Conservation (phyloP, 345 rosid genomes). For the Lepidium africanum region DNA sequence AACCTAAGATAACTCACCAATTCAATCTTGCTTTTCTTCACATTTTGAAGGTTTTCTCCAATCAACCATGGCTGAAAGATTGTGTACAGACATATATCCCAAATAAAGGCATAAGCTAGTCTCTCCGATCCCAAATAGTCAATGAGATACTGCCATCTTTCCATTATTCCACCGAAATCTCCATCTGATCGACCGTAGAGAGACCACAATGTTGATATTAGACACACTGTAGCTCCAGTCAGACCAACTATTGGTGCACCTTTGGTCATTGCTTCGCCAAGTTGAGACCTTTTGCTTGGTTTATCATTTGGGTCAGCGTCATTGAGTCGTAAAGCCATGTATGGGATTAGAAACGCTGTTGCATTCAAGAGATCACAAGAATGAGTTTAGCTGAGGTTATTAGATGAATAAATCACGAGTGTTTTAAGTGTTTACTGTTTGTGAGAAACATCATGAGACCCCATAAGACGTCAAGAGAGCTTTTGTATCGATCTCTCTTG, state of each 20-base stretch:
- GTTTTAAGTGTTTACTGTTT: slow-evolving; percentile 39
- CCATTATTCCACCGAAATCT: slow-evolving; percentile 49
- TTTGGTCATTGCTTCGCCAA: slow-evolving; percentile 59
- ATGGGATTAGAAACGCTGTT: slow-evolving; percentile 84
- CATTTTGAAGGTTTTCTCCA: slow-evolving; percentile 67
- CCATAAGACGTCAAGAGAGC: slow-evolving; percentile 78
- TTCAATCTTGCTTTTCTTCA: slow-evolving; percentile 43
- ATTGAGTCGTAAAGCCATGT: slow-evolving; percentile 82
- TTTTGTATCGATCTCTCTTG: slow-evolving; percentile 64
- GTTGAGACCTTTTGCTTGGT: slow-evolving; percentile 45
- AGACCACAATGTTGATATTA: slow-evolving; percentile 64
- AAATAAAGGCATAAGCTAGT: slow-evolving; percentile 80
- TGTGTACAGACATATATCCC: slow-evolving; percentile 79
- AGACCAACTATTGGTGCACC: slow-evolving; percentile 71
- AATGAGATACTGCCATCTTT: slow-evolving; percentile 60
- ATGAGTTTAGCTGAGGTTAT: neutral
- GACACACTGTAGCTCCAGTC: slow-evolving; percentile 63
- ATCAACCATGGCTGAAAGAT: slow-evolving; percentile 96
- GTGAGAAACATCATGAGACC: slow-evolving; percentile 94
- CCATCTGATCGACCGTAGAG: slow-evolving; percentile 64
- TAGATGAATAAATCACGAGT: neutral
- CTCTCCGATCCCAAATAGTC: slow-evolving; percentile 81
- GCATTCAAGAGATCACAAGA: slow-evolving; percentile 6
- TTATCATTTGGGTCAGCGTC: slow-evolving; percentile 32
- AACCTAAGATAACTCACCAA: slow-evolving; percentile 60